phyloP scores from a whole-genome alignment of 225 moss, liverwort and hornwort species.

The Sphagnum tenellum region DNA sequence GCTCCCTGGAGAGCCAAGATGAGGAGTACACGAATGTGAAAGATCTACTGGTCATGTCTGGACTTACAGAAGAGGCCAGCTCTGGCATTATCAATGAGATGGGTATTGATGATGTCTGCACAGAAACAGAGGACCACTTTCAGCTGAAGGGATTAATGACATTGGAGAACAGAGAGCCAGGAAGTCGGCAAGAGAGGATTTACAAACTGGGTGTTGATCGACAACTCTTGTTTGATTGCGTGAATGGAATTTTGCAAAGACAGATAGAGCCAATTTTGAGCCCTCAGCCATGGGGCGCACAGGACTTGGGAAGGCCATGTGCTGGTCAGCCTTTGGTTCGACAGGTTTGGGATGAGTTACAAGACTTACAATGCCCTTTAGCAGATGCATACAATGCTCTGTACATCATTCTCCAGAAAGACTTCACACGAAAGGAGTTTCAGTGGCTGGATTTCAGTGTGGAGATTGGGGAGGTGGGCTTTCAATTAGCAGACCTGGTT shows the following conservation, averaged over 20 bases:
- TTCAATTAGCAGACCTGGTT: slow-evolving; percentile 27
- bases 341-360: slow-evolving; percentile 36
- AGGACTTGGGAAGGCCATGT: slow-evolving; percentile 15
- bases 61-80: too few relatives aligned
- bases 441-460: slow-evolving; percentile 27
- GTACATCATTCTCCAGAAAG: slow-evolving; percentile 34
- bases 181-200: slow-evolving; percentile 22
- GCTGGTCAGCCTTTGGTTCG: slow-evolving; percentile 20
- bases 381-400: slow-evolving; percentile 29
- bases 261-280: slow-evolving; percentile 23
- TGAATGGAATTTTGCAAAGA: slow-evolving; percentile 25
- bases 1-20: too few relatives aligned
- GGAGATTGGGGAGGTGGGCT: slow-evolving; percentile 29
- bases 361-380: slow-evolving; percentile 6
- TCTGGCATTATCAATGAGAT: too few relatives aligned
- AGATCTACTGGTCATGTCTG: too few relatives aligned
- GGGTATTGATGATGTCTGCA: too few relatives aligned
- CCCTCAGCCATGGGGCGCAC: slow-evolving; percentile 29
- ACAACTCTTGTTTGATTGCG: slow-evolving; percentile 35
- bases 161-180: slow-evolving; percentile 17
- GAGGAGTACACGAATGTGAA: too few relatives aligned
- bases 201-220: slow-evolving; percentile 27
- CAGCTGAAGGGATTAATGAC: slow-evolving; percentile 16
- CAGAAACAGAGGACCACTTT: background rate
- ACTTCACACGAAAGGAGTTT: slow-evolving; percentile 26